Conservation (phyloP, 768 basidiomycete genomes). For the Trametes coccinea region DNA sequence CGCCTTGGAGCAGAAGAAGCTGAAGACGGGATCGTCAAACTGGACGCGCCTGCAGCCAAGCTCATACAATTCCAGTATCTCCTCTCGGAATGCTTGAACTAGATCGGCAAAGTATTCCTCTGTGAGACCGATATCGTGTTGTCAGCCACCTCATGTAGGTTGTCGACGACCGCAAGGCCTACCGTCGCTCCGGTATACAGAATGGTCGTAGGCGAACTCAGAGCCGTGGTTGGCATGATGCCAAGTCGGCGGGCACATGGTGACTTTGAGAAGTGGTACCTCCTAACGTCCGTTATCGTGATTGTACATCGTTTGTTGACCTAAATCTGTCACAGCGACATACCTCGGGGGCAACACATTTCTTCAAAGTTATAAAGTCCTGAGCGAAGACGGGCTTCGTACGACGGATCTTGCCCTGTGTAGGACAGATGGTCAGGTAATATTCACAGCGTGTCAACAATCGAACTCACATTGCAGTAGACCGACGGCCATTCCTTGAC, state of each 20-base stretch:
- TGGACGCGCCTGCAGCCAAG: slow-evolving; percentile 46
- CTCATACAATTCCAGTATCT: slow-evolving; percentile 45
- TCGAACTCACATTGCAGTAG: no score
- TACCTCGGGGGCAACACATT: slow-evolving; percentile 55
- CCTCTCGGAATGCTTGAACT: slow-evolving; percentile 45
- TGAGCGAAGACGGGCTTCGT: slow-evolving; percentile 58
- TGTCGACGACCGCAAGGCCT: background rate
- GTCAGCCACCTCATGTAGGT: no score
- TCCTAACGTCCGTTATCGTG: slow-evolving; percentile 39
- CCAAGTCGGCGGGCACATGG: slow-evolving; percentile 69
- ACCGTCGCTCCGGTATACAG: slow-evolving; percentile 63
- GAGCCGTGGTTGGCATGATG: slow-evolving; percentile 66
- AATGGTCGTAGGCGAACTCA: slow-evolving; percentile 54
- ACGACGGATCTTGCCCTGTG: slow-evolving; percentile 60
- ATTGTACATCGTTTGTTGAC: no score
- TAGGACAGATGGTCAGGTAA: background rate
- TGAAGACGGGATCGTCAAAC: slow-evolving; percentile 47
- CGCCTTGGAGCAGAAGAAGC: slow-evolving; percentile 63
- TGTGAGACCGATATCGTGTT: background rate
- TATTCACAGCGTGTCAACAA: no score
- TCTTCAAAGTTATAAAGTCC: slow-evolving; percentile 61
- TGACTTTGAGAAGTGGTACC: slow-evolving; percentile 66
- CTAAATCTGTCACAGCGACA: background rate
- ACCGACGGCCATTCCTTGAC: slow-evolving; percentile 24
- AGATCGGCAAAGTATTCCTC: slow-evolving; percentile 51